These are phyloP conservation scores for Hirschfeldia incana DNA, from an alignment of 345 rosid species.

Conservation along the genomic window DNA sequence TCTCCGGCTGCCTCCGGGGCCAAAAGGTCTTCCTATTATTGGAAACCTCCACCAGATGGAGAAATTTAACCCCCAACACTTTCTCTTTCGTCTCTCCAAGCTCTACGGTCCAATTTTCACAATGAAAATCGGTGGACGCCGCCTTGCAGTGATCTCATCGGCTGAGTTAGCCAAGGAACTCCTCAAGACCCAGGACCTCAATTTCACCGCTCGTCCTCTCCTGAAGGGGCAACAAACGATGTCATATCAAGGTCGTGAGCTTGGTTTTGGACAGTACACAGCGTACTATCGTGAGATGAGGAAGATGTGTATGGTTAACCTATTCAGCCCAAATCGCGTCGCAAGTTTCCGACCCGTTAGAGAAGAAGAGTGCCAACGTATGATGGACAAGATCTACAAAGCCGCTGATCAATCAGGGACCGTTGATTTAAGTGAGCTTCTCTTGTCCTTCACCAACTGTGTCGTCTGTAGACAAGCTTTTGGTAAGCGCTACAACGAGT, in stretches of 20 bases:
- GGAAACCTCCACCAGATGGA: slow-evolving; percentile 41
- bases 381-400: slow-evolving; percentile 39
- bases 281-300: slow-evolving; percentile 39
- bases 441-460: slow-evolving; percentile 36
- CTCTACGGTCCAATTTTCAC: slow-evolving; percentile 33
- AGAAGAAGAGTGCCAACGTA: slow-evolving; percentile 35
- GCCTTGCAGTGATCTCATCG: slow-evolving; percentile 29
- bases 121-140: slow-evolving; percentile 27
- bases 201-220: slow-evolving; percentile 36
- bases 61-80: slow-evolving; percentile 36
- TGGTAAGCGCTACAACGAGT: slow-evolving; percentile 45
- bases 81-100: slow-evolving; percentile 37
- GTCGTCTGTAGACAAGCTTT: slow-evolving; percentile 42
- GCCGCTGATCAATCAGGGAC: slow-evolving; percentile 33
- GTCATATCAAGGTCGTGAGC: slow-evolving; percentile 40
- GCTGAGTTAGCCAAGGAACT: slow-evolving; percentile 33
- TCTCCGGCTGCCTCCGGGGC: slow-evolving; percentile 33
- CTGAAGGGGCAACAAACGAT: slow-evolving; percentile 37
- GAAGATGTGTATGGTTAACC: slow-evolving; percentile 40
- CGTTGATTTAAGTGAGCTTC: slow-evolving; percentile 35
- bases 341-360: slow-evolving; percentile 37
- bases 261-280: slow-evolving; percentile 39
- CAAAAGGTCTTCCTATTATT: slow-evolving; percentile 36
- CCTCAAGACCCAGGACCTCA: slow-evolving; percentile 31
- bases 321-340: slow-evolving; percentile 38